Percentiles rank a stretch among this genome's conserved stretches.
These are phyloP conservation scores for Mantamonas sphyraenae DNA, from an alignment of 78 protist genomes.

Conservation along the genomic window DNA sequence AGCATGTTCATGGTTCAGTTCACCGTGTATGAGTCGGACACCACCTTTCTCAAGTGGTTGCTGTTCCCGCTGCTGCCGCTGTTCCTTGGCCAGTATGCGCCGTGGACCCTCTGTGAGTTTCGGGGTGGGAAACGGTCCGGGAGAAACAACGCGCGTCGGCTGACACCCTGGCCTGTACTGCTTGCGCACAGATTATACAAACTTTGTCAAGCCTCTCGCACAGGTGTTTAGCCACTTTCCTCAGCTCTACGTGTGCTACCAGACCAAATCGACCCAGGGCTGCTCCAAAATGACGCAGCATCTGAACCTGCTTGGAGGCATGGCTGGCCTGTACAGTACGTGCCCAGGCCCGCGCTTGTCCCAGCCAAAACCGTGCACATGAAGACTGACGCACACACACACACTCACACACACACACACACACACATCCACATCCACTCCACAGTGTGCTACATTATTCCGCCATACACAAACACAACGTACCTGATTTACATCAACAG, in stretches of 20 bases:
- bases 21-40: neutral
- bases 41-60: neutral
- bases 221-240: slow-evolving; percentile 24
- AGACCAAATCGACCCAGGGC: slow-evolving; percentile 11
- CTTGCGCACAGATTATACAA: neutral
- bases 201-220: slow-evolving; percentile 12
- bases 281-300: slow-evolving; percentile 3
- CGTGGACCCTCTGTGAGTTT: neutral
- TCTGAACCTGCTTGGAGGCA: slow-evolving; percentile 19
- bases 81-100: neutral
- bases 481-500: slow-evolving; percentile 2
- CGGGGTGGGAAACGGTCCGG: too few relatives aligned
- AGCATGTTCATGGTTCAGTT: slow-evolving; percentile 19
- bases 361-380: too few relatives aligned
- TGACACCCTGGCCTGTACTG: neutral
- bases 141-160: too few relatives aligned
- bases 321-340: neutral
- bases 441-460: slow-evolving; percentile 2
- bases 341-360: neutral
- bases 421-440: neutral
- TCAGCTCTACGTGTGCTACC: slow-evolving; percentile 8
- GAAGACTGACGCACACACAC: too few relatives aligned
- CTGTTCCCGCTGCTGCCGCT: slow-evolving; percentile 13
- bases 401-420: neutral
- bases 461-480: slow-evolving; percentile 3